Base-by-base conservation (phyloP, 805 yeast species). In the Ogataea pignaliae region DNA sequence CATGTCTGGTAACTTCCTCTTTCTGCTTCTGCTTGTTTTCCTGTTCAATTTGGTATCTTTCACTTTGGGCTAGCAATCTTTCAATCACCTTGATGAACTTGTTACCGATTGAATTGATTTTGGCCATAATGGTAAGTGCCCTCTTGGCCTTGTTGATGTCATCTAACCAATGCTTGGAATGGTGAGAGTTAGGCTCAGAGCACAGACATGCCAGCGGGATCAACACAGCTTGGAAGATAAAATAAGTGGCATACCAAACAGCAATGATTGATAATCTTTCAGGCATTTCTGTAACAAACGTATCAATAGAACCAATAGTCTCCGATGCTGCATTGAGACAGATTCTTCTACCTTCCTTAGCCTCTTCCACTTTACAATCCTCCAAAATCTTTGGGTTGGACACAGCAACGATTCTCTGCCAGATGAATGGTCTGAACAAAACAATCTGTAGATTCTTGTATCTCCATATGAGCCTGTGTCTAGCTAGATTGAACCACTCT, bases 171-270 rank as follows among this genome's bases (percentile, higher is more conserved):
- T 59, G 59, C 3, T 41, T 42, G 2, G 76, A 66, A 51, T 72
- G 70, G 40, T 71, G 68, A 12, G 78, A 71, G 5, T 55, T 53
- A 6, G 79, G 74, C 43, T 78, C 81, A 10, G 79, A 69, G 46
- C 78, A 72, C 14, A 74, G 56, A 51, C 79, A 76, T 10, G 76
- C 73, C 41, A 79, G 70, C 9, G 83, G 80, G 39, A 81, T 76
- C 44, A 81, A 61, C 4, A 76, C 73, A 1, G 86, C 85, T 57
- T 81, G 85, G 61, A 81, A 79, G 12, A 79, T 50, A 57, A 78
- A 82, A 54, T 78, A 81, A 0, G 80, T 75, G 4, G 83, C 76
- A 60, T 80, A 77, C 87, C 87, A 81, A 26, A 77, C 72, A 12
- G 78, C 69, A 29, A 79, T 65, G 21, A 74, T 71, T n/a, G 77